These are phyloP conservation scores for Pachysandra terminalis DNA, from an alignment of 164 flowering plant species.

Conservation along the genomic window DNA sequence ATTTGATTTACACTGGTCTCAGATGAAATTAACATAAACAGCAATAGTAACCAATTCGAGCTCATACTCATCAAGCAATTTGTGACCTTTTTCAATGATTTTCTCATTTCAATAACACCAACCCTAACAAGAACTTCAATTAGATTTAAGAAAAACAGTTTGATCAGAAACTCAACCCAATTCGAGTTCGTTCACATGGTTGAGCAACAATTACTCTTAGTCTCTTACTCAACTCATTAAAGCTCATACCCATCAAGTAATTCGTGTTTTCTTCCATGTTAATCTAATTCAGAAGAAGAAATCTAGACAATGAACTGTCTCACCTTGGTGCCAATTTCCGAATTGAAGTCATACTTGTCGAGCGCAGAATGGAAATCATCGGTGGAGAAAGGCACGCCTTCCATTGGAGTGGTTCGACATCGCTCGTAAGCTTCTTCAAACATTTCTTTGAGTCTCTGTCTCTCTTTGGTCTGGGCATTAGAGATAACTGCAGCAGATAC, in stretches of 20 bases:
- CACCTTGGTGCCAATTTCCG: slow-evolving; percentile 83
- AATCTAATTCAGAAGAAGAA: not conserved
- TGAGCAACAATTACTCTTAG: too few species aligned
- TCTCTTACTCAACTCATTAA: too few species aligned
- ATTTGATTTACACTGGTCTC: too few species aligned
- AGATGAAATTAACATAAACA: too few species aligned
- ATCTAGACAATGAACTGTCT: not conserved
- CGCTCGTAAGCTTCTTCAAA: slow-evolving; percentile 85
- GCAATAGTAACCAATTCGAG: not conserved
- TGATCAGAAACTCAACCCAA: not conserved
- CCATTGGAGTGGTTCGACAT: slow-evolving; percentile 74
- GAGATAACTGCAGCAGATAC: slow-evolving; percentile 49
- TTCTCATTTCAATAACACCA: not conserved
- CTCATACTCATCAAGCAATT: slow-evolving; percentile 5
- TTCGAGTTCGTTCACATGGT: too few species aligned
- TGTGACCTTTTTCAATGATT: not conserved
- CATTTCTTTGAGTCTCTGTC: slow-evolving; percentile 57
- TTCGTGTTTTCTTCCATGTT: not conserved
- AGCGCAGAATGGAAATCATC: slow-evolving; percentile 69
- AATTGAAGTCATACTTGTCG: slow-evolving; percentile 73
- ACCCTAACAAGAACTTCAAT: not conserved
- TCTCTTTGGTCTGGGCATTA: slow-evolving; percentile 69
- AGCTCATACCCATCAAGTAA: not conserved
- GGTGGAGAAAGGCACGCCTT: slow-evolving; percentile 67
- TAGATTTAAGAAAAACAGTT: not conserved